Evolutionary conservation across 345 rosid species (phyloP), one percentile per base, ranked within the genome.

Genomic region (Firmiana major): DNA sequence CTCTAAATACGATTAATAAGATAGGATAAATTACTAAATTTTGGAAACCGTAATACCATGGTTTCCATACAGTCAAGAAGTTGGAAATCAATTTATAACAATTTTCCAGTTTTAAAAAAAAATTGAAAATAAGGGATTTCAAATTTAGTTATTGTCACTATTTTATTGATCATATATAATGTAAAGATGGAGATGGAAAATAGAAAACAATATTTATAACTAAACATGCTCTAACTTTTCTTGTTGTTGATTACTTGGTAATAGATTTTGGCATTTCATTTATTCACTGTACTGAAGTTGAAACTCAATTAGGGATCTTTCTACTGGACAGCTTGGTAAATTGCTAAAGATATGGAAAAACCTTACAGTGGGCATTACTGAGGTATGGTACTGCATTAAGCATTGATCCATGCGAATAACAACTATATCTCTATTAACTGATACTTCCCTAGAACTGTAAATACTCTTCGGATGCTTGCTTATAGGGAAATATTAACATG

Each of bases 281-380:
- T 68, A 15, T 69, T 69, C 57, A 7, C 22, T 24, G 16, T 46
- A 26, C 40, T 69, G 60, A 46, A 45, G 38, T 40, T 51, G 40
- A 71, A 71, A 71, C 77, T 77, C 81, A 64, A 77, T 82, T 84
- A 93, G 98, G 97, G 97, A 86, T 83, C 89, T 93, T 84, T 84
- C 98, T 57, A 86, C 84, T 40, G 53, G 70, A 45, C 85, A 85
- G 78, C 84, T 93, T 65, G 57, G 51, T 60, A 75, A 81, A 78
- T 75, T 96, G 88, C 83, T 93, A 45, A 86, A 85, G 81, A 83
- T 78, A 65, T 96, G 97, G 98, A 92, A 90, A 83, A 85, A 69
- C 60, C 86, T 85, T 71, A 83, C 92, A 0, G 71, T 73, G 0
- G 89, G 83, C 71, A 70, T 81, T 64, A 72, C 79, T 74, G 88